Base-by-base conservation (phyloP, 2,329 filamentous ascomycete genomes). In the Colletotrichum musicola region DNA sequence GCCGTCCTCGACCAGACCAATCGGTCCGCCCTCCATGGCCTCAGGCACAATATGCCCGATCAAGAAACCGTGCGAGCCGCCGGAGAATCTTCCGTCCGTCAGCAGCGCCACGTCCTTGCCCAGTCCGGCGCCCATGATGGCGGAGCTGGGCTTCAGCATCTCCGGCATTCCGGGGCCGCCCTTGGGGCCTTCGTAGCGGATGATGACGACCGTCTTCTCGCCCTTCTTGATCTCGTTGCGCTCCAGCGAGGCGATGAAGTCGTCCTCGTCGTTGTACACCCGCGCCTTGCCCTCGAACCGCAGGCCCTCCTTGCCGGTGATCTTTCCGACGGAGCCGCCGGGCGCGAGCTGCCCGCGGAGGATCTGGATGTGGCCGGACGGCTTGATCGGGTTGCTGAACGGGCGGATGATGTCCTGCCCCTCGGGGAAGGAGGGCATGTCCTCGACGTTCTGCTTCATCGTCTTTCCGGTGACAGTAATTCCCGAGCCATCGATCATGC, bases 161-260 rank as follows among this genome's bases (percentile, higher is more conserved):
- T 98, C 95, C 38, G 94, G 95, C 92, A 98, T 98, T 66, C 95
- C 95, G 1, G 95, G 95, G 0, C 95, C 95, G 72, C 95, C 95
- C 83, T 95, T 97, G 70, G 95, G 95, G 0, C 95, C 95, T 78
- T 97, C 95, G 79, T 97, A 97, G 59, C 95, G 92, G 75, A 98
- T 95, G 64, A 97, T 90, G 60, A 97, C 88, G 35, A 97, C 95
- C 1, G 95, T 91, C 81, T 97, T 96, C 81, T 97, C 93, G 72
- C 91, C 92, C 78, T 92, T 91, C 73, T 94, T 93, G 75, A 97
- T 93, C 73, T 91, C 85, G 62, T 93, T 93, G 51, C 86, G 84
- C 80, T 92, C 92, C 14, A 98, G 86, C 0, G 94, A 93, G 30
- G 86, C 83, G 77, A 97, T 93, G 74, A 97, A 92, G 75, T 91